A percentile compares a stretch with the other conserved stretches of the same genome.
Conservation (phyloP, 2,329 filamentous ascomycete species). For the Colletotrichum cordylinicola region DNA sequence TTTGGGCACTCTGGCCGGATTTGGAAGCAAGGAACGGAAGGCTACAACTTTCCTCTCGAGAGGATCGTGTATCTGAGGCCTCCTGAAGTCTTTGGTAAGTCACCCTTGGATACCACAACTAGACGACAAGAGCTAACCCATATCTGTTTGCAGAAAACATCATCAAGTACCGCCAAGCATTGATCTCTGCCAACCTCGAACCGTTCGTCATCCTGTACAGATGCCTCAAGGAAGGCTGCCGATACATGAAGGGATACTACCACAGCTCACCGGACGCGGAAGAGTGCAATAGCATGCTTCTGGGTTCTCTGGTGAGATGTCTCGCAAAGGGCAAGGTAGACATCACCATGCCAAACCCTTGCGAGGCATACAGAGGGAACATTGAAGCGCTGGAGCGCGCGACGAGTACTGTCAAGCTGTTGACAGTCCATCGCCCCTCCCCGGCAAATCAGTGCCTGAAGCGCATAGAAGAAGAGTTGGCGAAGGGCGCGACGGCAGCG, state of each 20-base stretch:
- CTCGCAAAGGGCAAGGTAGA: conserved; percentile 16
- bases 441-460: conserved; percentile 13
- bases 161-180: not conserved
- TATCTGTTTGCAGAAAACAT: not conserved
- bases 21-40: conserved; percentile 13
- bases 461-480: conserved; percentile 18
- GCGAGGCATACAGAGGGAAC: conserved; percentile 8
- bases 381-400: conserved; percentile 3
- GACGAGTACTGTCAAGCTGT: conserved; percentile 6
- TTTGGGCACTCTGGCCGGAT: not conserved
- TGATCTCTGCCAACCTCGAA: conserved; percentile 8
- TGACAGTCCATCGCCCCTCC: conserved; percentile 14
- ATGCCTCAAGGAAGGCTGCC: conserved; percentile 18
- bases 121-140: not conserved
- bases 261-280: conserved; percentile 18
- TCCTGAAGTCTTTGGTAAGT: conserved; percentile 7
- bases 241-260: conserved; percentile 20
- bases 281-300: conserved; percentile 21
- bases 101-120: rapidly evolving
- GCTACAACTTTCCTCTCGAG: conserved; percentile 16
- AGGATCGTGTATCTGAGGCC: conserved; percentile 8
- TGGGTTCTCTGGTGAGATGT: conserved; percentile 7
- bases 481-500: not conserved
- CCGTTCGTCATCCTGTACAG: conserved; percentile 14
- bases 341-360: conserved; percentile 6